Percentiles rank a stretch among this genome's conserved stretches.
Conservation (phyloP, 345 rosid genomes). For the Abelmoschus esculentus region DNA sequence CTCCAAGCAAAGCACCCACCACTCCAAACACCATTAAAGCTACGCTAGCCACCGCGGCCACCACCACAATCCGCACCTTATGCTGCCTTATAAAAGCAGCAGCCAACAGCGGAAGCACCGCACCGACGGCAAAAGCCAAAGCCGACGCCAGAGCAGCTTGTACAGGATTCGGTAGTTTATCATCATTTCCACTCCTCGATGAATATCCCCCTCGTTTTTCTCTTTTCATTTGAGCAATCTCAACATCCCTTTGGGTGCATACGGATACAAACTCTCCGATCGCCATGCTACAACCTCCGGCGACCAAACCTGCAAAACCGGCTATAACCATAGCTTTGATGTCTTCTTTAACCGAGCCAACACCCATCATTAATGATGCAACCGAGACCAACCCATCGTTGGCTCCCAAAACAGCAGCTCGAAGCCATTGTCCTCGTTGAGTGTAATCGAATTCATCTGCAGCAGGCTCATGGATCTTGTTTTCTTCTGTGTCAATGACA, state of each 20-base stretch:
- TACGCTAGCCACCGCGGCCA: constrained; percentile 51
- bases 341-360: constrained; percentile 58
- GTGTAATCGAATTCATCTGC: constrained; percentile 34
- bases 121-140: constrained; percentile 68
- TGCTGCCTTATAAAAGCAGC: constrained; percentile 69
- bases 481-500: background rate
- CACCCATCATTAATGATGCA: constrained; percentile 73
- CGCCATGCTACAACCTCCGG: constrained; percentile 80
- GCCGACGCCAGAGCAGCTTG: constrained; percentile 92
- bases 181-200: background rate
- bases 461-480: background rate
- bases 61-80: constrained; percentile 48
- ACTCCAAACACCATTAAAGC: constrained; percentile 62
- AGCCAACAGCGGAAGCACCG: constrained; percentile 73
- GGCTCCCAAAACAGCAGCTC: constrained; percentile 77
- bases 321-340: constrained; percentile 54
- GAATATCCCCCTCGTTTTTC: constrained; percentile 1
- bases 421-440: constrained; percentile 69
- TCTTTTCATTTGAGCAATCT: constrained; percentile 50
- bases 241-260: constrained; percentile 58
- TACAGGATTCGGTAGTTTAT: constrained; percentile 59
- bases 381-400: constrained; percentile 74
- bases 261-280: constrained; percentile 81
- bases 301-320: constrained; percentile 66
- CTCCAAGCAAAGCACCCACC: constrained; percentile 78